Conservation (phyloP, 2,329 filamentous ascomycete genomes). For the Massarina eburnea region DNA sequence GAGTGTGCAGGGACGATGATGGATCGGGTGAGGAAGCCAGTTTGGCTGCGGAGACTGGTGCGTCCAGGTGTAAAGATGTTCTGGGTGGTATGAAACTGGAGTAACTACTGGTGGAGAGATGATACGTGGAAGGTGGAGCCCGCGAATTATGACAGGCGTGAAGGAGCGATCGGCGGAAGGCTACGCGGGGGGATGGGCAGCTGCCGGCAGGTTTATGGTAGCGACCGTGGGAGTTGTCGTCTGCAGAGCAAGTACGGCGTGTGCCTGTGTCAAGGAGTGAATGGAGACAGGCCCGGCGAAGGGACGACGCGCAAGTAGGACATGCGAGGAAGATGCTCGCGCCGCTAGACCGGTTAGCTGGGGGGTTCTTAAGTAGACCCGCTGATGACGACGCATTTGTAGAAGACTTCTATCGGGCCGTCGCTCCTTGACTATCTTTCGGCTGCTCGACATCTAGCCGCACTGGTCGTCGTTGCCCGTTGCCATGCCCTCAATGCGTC, state of each 20-base stretch:
- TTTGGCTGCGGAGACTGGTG: constrained; percentile 13
- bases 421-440: background rate
- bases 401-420: background rate
- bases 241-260: background rate
- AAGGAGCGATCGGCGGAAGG: background rate
- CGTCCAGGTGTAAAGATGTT: background rate
- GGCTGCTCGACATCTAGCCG: background rate
- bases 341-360: background rate
- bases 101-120: background rate
- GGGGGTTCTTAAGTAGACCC: background rate
- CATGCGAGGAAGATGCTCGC: background rate
- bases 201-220: background rate
- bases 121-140: background rate
- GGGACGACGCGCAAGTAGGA: background rate
- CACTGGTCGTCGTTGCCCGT: background rate
- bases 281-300: background rate
- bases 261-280: background rate
- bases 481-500: background rate
- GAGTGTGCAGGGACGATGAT: constrained; percentile 29
- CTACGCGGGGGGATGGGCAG: background rate
- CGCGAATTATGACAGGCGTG: background rate
- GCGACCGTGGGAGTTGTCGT: background rate
- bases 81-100: background rate
- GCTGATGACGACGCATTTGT: background rate
- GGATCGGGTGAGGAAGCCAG: constrained; percentile 31